Evolutionary conservation across 306 rosid species (phyloP).

Genomic region (Vigna nakashimae): DNA sequence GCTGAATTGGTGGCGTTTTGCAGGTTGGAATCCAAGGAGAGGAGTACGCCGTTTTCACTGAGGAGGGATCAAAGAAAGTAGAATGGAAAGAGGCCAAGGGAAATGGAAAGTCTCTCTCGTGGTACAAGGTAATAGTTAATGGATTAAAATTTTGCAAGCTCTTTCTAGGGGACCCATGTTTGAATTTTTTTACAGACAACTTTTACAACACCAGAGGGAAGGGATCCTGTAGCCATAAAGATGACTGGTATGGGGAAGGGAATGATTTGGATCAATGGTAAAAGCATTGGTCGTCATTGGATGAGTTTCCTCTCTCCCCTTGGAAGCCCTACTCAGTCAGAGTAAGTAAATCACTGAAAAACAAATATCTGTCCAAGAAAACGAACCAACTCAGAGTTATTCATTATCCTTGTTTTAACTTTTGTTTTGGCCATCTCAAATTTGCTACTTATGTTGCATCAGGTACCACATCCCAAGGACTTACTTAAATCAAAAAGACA

Average conservation of each 20-base stretch:
- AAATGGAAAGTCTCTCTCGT: slow-evolving; percentile 54
- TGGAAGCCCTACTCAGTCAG: slow-evolving; percentile 71
- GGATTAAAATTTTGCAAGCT: neutral
- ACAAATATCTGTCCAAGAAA: neutral
- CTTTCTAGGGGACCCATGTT: neutral
- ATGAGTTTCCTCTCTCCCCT: slow-evolving; percentile 72
- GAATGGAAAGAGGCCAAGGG: slow-evolving; percentile 59
- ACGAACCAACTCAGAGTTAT: no score
- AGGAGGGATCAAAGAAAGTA: slow-evolving; percentile 67
- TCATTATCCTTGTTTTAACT: no score
- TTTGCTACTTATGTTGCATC: slow-evolving; percentile 26
- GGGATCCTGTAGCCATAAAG: slow-evolving; percentile 67
- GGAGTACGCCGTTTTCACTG: slow-evolving; percentile 52
- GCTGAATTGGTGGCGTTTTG: slow-evolving; percentile 34
- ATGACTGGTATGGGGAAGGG: slow-evolving; percentile 90
- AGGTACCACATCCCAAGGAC: slow-evolving; percentile 93
- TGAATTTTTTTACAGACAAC: slow-evolving; percentile 57
- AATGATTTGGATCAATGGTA: slow-evolving; percentile 83
- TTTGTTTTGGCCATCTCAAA: neutral
- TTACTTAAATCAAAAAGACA: slow-evolving; percentile 56
- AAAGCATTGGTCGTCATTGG: slow-evolving; percentile 86
- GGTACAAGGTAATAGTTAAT: slow-evolving; percentile 80
- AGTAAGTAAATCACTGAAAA: slow-evolving; percentile 56
- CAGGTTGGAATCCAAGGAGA: slow-evolving; percentile 81
- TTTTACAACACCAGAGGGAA: slow-evolving; percentile 77